Conservation (phyloP, 2,329 filamentous ascomycete species). For the Fonsecaea nubica region DNA sequence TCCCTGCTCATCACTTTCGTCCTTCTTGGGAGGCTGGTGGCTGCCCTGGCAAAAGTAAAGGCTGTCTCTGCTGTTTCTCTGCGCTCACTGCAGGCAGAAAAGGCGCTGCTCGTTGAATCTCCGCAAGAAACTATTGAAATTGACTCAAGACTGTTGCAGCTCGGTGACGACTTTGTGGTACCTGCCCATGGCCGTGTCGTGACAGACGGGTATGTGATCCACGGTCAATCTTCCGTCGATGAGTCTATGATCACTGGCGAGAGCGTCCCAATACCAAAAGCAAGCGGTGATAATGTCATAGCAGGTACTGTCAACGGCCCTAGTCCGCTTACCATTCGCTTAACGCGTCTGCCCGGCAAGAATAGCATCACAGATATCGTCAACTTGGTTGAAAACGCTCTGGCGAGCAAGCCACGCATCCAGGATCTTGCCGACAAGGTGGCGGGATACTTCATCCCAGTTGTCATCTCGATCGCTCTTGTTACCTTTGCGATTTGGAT, state of each 20-base stretch:
- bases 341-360: slow-evolving; percentile 70
- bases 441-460: slow-evolving; percentile 72
- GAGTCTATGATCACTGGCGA: slow-evolving; percentile 83
- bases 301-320: slow-evolving; percentile 69
- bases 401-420: slow-evolving; percentile 69
- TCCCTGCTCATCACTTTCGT: slow-evolving; percentile 61
- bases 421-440: slow-evolving; percentile 73
- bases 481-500: slow-evolving; percentile 71
- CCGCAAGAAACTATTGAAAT: slow-evolving; percentile 57
- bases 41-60: slow-evolving; percentile 55
- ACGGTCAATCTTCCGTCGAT: slow-evolving; percentile 70
- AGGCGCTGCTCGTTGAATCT: slow-evolving; percentile 59
- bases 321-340: slow-evolving; percentile 56
- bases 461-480: slow-evolving; percentile 63
- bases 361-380: slow-evolving; percentile 76
- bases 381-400: slow-evolving; percentile 72
- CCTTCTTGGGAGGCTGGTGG: slow-evolving; percentile 58
- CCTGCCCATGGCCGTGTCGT: slow-evolving; percentile 65
- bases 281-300: slow-evolving; percentile 60
- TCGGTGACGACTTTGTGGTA: slow-evolving; percentile 71
- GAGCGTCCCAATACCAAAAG: slow-evolving; percentile 65
- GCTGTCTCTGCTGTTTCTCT: slow-evolving; percentile 60
- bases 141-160: slow-evolving; percentile 72
- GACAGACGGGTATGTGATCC: slow-evolving; percentile 72
- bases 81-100: slow-evolving; percentile 62